Conservation (phyloP, 2,329 filamentous ascomycete species). For the Neocucurbitaria cava region DNA sequence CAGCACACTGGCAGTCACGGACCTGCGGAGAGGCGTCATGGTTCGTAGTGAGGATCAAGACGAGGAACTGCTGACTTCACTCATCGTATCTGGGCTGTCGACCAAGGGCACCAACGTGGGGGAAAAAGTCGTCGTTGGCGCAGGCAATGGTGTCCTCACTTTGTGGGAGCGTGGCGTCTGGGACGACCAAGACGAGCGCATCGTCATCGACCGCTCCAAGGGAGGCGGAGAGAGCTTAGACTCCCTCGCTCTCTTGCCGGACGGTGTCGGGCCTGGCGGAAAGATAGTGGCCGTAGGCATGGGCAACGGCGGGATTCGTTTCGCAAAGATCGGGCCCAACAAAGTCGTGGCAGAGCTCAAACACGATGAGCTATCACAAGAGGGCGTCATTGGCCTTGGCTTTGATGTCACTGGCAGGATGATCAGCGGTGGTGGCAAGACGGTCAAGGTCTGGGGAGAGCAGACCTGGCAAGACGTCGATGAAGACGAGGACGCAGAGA, state of each 20-base stretch:
- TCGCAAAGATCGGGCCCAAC: constrained; percentile 77
- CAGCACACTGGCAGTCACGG: constrained; percentile 87
- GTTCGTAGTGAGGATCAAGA: constrained; percentile 94
- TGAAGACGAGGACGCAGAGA: constrained; percentile 59
- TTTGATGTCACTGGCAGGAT: constrained; percentile 88
- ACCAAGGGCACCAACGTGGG: constrained; percentile 74
- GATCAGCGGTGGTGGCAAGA: constrained; percentile 85
- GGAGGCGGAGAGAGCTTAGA: constrained; percentile 81
- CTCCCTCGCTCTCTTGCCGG: constrained; percentile 74
- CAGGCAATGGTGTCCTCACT: constrained; percentile 81
- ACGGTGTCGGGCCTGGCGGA: constrained; percentile 69
- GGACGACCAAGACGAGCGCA: constrained; percentile 93
- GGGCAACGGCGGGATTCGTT: constrained; percentile 78
- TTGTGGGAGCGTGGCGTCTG: constrained; percentile 94
- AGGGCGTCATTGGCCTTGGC: constrained; percentile 80
- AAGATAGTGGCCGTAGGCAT: constrained; percentile 81
- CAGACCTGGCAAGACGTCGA: constrained; percentile 61
- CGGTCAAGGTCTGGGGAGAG: constrained; percentile 90
- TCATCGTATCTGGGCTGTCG: constrained; percentile 78
- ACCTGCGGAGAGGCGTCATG: constrained; percentile 84
- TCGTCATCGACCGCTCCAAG: constrained; percentile 71
- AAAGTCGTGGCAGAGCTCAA: constrained; percentile 72
- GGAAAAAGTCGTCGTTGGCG: constrained; percentile 77
- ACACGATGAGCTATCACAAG: constrained; percentile 77
- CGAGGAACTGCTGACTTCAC: constrained; percentile 84